Evolutionary conservation across 169 alveolate genomes (phyloP).

Genomic region (Plasmodium ovale): DNA sequence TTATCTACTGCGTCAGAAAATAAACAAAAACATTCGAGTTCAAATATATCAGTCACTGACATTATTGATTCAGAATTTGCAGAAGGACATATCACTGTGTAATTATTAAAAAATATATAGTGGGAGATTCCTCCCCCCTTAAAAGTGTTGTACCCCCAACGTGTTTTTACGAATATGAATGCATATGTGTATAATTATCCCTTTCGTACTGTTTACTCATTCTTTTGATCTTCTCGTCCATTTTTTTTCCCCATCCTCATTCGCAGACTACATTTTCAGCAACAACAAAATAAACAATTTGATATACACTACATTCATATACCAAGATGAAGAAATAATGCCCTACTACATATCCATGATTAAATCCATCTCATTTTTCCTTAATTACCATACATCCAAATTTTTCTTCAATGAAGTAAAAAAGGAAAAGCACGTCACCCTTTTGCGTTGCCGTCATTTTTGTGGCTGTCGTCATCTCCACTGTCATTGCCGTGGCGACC

Average conservation of each 20-base stretch:
- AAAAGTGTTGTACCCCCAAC: too few relatives aligned
- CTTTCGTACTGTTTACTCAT: neutral
- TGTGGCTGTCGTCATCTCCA: neutral
- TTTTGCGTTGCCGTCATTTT: neutral
- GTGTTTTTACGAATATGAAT: neutral
- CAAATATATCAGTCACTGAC: conserved; percentile 66
- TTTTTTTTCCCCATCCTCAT: neutral
- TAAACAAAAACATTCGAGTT: conserved; percentile 40
- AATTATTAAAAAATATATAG: neutral
- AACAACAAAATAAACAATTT: conserved; percentile 60
- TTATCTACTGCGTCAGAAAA: conserved; percentile 40
- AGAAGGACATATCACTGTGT: conserved; percentile 62
- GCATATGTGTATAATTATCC: neutral
- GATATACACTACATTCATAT: conserved; percentile 48
- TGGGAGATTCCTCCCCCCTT: too few relatives aligned
- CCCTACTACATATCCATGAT: conserved; percentile 67
- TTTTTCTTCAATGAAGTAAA: conserved; percentile 65
- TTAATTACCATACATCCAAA: conserved; percentile 60
- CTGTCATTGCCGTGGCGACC: neutral
- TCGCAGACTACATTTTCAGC: conserved; percentile 52
- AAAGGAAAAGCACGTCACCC: neutral
- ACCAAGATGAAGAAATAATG: conserved; percentile 71
- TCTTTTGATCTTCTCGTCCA: neutral
- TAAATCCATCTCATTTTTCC: conserved; percentile 50
- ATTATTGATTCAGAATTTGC: conserved; percentile 36